Evolutionary conservation across 257 asterid genomes (phyloP).

Genomic region (Fraxinus quadrangulata): DNA sequence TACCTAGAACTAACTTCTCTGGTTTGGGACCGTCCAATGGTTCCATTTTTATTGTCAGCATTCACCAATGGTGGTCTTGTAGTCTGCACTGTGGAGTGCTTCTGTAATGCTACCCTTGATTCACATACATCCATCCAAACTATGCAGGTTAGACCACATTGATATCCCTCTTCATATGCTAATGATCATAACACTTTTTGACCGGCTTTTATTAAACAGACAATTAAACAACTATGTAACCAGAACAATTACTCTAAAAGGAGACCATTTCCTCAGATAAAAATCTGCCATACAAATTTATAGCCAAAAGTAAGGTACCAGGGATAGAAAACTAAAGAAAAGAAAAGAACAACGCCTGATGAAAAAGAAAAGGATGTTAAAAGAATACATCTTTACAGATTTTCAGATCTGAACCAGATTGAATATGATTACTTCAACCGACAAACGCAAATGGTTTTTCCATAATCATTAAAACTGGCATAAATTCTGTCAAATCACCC

Average conservation of each 20-base stretch:
- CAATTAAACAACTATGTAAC: slow-evolving; percentile 31
- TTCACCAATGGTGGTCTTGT: slow-evolving; percentile 46
- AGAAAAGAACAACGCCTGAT: slow-evolving; percentile 37
- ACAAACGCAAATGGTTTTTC: slow-evolving; percentile 33
- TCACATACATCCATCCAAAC: slow-evolving; percentile 73
- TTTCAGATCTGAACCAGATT: slow-evolving; percentile 47
- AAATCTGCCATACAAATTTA: slow-evolving; percentile 52
- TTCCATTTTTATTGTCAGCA: slow-evolving; percentile 66
- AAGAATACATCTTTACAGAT: slow-evolving; percentile 63
- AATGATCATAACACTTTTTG: neutral
- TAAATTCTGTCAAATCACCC: slow-evolving; percentile 40
- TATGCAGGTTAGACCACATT: slow-evolving; percentile 53
- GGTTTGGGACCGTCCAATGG: slow-evolving; percentile 40
- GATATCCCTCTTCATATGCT: slow-evolving; percentile 40
- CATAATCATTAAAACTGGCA: slow-evolving; percentile 27
- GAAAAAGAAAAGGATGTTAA: slow-evolving; percentile 49
- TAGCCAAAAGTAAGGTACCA: slow-evolving; percentile 44
- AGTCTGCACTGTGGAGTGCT: slow-evolving; percentile 45
- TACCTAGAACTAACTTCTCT: slow-evolving; percentile 80
- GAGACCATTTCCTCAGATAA: slow-evolving; percentile 36
- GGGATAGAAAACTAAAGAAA: slow-evolving; percentile 36
- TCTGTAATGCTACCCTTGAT: slow-evolving; percentile 51
- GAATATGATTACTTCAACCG: slow-evolving; percentile 32
- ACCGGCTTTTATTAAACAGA: slow-evolving; percentile 33
- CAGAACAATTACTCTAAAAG: slow-evolving; percentile 35